phyloP scores from a whole-genome alignment of 1,284 basidiomycete genomes.

The Moniliella sp. region DNA sequence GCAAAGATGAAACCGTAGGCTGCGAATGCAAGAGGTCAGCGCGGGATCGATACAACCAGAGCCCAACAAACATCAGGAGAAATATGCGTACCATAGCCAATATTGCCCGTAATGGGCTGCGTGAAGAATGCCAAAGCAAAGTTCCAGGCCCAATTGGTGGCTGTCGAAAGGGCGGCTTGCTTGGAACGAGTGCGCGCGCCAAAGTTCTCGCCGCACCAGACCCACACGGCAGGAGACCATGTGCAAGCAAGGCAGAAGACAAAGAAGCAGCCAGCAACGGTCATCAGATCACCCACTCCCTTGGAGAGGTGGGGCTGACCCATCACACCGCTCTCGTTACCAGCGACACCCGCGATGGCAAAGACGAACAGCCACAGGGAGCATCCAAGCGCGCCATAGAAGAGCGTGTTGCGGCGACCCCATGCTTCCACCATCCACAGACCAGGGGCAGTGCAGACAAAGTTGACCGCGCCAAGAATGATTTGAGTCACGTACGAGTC shows the following conservation, averaged over 20 bases:
- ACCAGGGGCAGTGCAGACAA: slow-evolving; percentile 42
- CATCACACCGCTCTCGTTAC: too few relatives aligned
- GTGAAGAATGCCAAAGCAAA: slow-evolving; percentile 35
- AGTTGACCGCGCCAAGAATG: slow-evolving; percentile 44
- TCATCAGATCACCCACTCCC: slow-evolving; percentile 49
- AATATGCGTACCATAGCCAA: slow-evolving; percentile 3
- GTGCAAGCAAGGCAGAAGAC: slow-evolving; percentile 56
- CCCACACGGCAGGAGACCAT: slow-evolving; percentile 39
- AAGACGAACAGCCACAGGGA: slow-evolving; percentile 55
- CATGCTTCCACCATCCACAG: slow-evolving; percentile 43
- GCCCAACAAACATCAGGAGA: neutral
- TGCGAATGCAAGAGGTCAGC: slow-evolving; percentile 39
- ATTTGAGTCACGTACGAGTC: slow-evolving; percentile 46
- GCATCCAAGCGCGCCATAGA: slow-evolving; percentile 42
- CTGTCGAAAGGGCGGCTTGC: slow-evolving; percentile 51
- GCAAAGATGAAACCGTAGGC: slow-evolving; percentile 55
- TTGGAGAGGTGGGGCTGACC: too few relatives aligned
- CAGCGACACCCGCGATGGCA: slow-evolving; percentile 50
- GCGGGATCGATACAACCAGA: too few relatives aligned
- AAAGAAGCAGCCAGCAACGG: slow-evolving; percentile 55
- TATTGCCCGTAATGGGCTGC: slow-evolving; percentile 14
- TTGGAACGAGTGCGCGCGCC: slow-evolving; percentile 52
- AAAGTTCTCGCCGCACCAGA: slow-evolving; percentile 44
- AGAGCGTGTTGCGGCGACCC: slow-evolving; percentile 42
- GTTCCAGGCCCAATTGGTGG: slow-evolving; percentile 45